These are phyloP conservation scores for Fusarium sp. DNA, from an alignment of 2,329 filamentous ascomycete species.

Conservation along the genomic window DNA sequence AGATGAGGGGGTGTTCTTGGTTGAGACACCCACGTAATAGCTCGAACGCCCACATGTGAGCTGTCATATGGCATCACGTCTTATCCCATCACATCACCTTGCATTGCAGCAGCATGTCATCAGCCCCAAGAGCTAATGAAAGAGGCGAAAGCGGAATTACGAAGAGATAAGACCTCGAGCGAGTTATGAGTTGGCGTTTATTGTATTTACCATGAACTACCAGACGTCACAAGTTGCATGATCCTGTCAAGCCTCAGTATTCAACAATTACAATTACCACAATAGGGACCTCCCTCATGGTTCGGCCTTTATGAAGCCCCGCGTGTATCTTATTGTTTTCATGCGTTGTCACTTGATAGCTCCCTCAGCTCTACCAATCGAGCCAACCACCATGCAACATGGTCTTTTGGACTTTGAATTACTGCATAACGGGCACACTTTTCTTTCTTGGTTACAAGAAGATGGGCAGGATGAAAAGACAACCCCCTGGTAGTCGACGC, in stretches of 20 bases:
- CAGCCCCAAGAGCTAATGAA: conserved; percentile 8
- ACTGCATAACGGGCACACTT: background rate
- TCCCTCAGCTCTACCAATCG: background rate
- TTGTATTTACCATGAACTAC: background rate
- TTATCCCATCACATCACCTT: conserved; percentile 8
- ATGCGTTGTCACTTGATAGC: background rate
- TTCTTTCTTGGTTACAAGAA: background rate
- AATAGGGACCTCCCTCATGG: background rate
- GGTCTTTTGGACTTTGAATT: background rate
- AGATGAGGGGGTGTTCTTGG: background rate
- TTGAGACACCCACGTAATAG: conserved; percentile 20
- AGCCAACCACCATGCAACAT: conserved; percentile 1
- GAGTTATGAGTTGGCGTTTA: background rate
- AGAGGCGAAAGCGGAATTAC: conserved; percentile 8
- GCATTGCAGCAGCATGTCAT: conserved; percentile 4
- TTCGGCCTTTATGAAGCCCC: background rate
- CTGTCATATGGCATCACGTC: conserved; percentile 17
- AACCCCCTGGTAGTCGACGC: background rate
- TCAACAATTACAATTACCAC: conserved; percentile 7
- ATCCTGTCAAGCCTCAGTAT: background rate
- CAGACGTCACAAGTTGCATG: background rate
- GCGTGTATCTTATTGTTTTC: no score
- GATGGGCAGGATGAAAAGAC: conserved; percentile 15
- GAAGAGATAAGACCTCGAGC: background rate
- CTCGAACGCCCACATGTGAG: conserved; percentile 5